Evolutionary conservation across 2,329 filamentous ascomycete genomes (phyloP).

Genomic region (Coniella lustricola): DNA sequence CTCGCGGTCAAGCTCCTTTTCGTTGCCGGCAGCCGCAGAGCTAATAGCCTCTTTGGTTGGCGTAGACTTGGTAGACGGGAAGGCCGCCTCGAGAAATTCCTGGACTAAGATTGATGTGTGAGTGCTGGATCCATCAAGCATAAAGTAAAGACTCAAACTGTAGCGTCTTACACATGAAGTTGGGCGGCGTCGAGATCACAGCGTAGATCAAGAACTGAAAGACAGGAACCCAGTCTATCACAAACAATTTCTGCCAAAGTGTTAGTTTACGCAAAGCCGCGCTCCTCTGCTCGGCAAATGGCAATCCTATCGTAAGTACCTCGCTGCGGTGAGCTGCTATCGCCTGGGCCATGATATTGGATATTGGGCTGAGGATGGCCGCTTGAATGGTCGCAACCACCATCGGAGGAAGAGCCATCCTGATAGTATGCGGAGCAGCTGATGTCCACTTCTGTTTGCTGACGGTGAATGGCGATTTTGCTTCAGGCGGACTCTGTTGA

Average conservation of each 20-base stretch:
- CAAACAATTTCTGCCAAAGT: conserved; percentile 44
- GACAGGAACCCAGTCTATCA: conserved; percentile 60
- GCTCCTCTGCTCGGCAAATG: background rate
- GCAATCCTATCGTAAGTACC: conserved; percentile 34
- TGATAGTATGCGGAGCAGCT: too few relatives aligned
- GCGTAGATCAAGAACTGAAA: conserved; percentile 73
- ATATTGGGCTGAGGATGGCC: conserved; percentile 55
- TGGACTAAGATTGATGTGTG: conserved; percentile 46
- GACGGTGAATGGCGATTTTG: too few relatives aligned
- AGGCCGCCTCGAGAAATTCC: conserved; percentile 64
- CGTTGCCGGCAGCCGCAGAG: conserved; percentile 32
- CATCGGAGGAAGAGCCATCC: conserved; percentile 42
- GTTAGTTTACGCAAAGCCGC: background rate
- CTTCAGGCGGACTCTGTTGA: too few relatives aligned
- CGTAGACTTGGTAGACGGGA: conserved; percentile 57
- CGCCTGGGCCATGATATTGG: conserved; percentile 67
- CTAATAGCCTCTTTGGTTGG: conserved; percentile 32
- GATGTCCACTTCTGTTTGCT: too few relatives aligned
- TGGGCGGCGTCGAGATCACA: conserved; percentile 68
- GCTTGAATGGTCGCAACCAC: conserved; percentile 58
- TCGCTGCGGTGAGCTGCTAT: conserved; percentile 55
- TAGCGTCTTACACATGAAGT: conserved; percentile 72
- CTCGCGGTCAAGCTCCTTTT: conserved; percentile 42
- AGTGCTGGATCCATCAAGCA: background rate
- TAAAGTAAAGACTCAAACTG: too few relatives aligned